phyloP scores from a whole-genome alignment of 768 basidiomycete genomes.

The Russula sp. region DNA sequence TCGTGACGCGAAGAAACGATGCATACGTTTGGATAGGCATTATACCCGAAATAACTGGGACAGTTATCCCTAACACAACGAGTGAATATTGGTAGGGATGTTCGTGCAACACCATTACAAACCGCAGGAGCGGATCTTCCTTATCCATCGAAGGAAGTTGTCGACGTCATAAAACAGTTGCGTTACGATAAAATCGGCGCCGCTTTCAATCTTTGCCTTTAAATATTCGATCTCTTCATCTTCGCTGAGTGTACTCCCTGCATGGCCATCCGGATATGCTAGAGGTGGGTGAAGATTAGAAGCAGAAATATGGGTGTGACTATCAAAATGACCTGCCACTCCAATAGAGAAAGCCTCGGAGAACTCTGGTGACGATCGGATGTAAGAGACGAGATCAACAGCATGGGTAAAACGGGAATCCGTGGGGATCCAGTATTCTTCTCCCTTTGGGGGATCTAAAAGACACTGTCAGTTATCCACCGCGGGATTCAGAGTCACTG shows the following conservation, averaged over 20 bases:
- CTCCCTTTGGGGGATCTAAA: slow-evolving; percentile 86
- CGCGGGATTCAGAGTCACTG: not conserved
- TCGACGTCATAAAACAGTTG: slow-evolving; percentile 98
- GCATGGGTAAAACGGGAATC: slow-evolving; percentile 83
- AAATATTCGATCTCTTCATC: slow-evolving; percentile 66
- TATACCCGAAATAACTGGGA: slow-evolving; percentile 92
- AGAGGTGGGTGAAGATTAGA: slow-evolving; percentile 17
- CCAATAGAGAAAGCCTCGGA: slow-evolving; percentile 88
- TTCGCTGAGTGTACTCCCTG: slow-evolving; percentile 56
- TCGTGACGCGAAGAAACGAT: slow-evolving; percentile 88
- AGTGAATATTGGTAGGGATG: not conserved
- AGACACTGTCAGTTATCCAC: not conserved
- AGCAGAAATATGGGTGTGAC: not conserved
- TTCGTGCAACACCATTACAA: slow-evolving; percentile 4
- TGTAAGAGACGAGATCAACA: slow-evolving; percentile 87
- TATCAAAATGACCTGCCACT: slow-evolving; percentile 67
- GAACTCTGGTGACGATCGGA: slow-evolving; percentile 72
- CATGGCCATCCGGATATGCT: slow-evolving; percentile 92
- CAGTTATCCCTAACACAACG: slow-evolving; percentile 62
- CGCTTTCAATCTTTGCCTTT: slow-evolving; percentile 87
- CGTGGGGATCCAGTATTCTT: slow-evolving; percentile 88
- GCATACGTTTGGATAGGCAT: slow-evolving; percentile 98
- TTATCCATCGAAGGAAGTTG: slow-evolving; percentile 75
- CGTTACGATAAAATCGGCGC: slow-evolving; percentile 94
- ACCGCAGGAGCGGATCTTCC: slow-evolving; percentile 72